These are phyloP conservation scores for Babesia caballi DNA, from an alignment of 169 alveolate species.

Conservation along the genomic window DNA sequence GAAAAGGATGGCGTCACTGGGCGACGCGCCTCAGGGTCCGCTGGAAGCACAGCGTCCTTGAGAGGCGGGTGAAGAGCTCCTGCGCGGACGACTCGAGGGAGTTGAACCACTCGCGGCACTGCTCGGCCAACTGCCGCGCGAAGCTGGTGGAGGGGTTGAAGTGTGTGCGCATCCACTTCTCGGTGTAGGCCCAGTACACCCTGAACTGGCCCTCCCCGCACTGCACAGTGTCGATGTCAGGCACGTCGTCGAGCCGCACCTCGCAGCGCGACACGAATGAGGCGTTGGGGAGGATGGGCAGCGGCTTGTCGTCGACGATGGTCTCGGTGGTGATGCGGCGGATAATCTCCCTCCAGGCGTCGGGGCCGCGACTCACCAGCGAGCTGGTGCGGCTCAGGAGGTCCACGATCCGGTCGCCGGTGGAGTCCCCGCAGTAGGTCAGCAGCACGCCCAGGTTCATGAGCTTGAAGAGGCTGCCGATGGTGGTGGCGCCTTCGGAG, in stretches of 20 bases:
- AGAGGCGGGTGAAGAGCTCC: constrained; percentile 43
- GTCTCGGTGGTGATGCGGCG: background rate
- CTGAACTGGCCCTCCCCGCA: constrained; percentile 47
- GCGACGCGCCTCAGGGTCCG: background rate
- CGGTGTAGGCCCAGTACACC: constrained; percentile 63
- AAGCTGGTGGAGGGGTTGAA: constrained; percentile 27
- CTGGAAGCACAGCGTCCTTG: constrained; percentile 51
- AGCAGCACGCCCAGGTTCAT: constrained; percentile 57
- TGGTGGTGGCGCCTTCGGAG: background rate
- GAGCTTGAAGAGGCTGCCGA: constrained; percentile 47
- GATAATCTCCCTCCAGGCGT: constrained; percentile 49
- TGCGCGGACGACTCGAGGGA: constrained; percentile 47
- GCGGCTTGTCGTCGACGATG: background rate
- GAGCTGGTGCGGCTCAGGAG: constrained; percentile 33
- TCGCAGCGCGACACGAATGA: constrained; percentile 36
- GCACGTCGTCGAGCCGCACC: constrained; percentile 42
- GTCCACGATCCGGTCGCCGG: constrained; percentile 35
- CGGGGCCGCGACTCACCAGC: constrained; percentile 26
- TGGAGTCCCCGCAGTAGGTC: constrained; percentile 60
- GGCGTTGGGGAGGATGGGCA: constrained; percentile 51
- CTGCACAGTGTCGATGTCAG: constrained; percentile 27
- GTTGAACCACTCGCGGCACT: constrained; percentile 53
- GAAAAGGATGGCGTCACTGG: background rate
- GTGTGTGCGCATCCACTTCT: constrained; percentile 48
- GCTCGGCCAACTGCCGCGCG: constrained; percentile 17